Evolutionary conservation across 176 grass and related monocot genomes (phyloP), one percentile per base, ranked within the genome.

Genomic region (Eleusine indica): DNA sequence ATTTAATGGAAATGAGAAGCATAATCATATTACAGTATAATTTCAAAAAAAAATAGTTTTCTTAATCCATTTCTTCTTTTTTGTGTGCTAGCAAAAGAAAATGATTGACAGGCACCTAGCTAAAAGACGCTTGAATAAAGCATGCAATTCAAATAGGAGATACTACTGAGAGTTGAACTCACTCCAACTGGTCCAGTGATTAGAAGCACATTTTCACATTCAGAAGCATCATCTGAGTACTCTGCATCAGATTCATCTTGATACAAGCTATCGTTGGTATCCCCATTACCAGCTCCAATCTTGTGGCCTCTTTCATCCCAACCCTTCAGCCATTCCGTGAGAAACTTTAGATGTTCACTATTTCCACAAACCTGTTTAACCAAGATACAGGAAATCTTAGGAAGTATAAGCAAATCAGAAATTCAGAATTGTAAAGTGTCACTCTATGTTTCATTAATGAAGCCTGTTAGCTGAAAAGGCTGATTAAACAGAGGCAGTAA

Each of bases 171-270:
- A 43, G 37, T 78, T 78, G 60, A 68, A 80, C 83, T 73, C 82
- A 98, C 96, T 89, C 96, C 96, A 80, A 95, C 93, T 71, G 96
- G 96, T 85, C 96, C 96, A 85, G 93, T 98, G 84, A 98, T 91
- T 87, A 98, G 89, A 91, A 98, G 89, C 65, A 91, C 91, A 74
- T 88, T 98, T 30, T 87, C 77, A 74, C 79, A 86, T 68, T 78
- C 82, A 80, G 75, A 57, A 84, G 67, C 83, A 75, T 85, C 83
- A 69, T 86, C 84, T 62, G 84, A 88, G 70, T 86, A 87, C 87
- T 94, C 83, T 57, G 78, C 77, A 73, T 95, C 93, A 85, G 85
- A 93, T 64, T 78, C 93, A 85, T 75, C 79, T 70, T 90, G 67
- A 77, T 82, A 95, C 16, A 75, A 90, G 72, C 77, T 88, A 79